Evolutionary conservation across 768 basidiomycete species (phyloP).

Genomic region (Psilocybe sp.): DNA sequence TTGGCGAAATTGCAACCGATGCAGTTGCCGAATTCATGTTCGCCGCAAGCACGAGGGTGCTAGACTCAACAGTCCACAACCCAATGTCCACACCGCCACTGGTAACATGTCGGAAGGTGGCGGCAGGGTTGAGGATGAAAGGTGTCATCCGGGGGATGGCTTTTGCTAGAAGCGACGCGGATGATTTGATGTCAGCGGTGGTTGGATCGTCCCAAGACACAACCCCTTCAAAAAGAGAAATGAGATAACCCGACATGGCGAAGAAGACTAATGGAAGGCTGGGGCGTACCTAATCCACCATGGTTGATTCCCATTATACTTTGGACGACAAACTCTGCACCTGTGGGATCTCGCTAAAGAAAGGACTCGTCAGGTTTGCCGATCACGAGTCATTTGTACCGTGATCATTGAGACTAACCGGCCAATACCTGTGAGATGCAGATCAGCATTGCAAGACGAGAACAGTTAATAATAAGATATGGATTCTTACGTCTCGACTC

Average conservation of each 20-base stretch:
- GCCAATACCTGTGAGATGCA: slow-evolving; percentile 44
- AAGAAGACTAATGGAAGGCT: not conserved
- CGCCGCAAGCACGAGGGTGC: slow-evolving; percentile 47
- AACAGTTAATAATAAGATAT: no score
- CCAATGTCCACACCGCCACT: slow-evolving; percentile 45
- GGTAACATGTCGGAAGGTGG: slow-evolving; percentile 38
- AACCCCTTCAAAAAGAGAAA: slow-evolving; percentile 28
- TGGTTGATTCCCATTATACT: slow-evolving; percentile 71
- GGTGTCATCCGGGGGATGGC: slow-evolving; percentile 42
- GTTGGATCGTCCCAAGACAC: slow-evolving; percentile 58
- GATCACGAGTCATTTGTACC: not conserved
- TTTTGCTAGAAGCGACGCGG: slow-evolving; percentile 46
- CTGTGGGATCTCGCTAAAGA: slow-evolving; percentile 52
- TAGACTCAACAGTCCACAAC: slow-evolving; percentile 39
- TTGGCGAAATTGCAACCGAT: slow-evolving; percentile 22
- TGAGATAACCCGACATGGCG: not conserved
- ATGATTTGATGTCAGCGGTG: slow-evolving; percentile 46
- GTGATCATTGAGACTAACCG: slow-evolving; percentile 18
- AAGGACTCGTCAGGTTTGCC: not conserved
- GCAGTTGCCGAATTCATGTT: slow-evolving; percentile 41
- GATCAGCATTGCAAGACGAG: not conserved
- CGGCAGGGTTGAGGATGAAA: slow-evolving; percentile 42
- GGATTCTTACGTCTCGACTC: slow-evolving; percentile 46
- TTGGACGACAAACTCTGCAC: slow-evolving; percentile 66
- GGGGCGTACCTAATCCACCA: slow-evolving; percentile 54